Base-by-base conservation (phyloP, 305 asterid species). In the Rubia peregrina region DNA sequence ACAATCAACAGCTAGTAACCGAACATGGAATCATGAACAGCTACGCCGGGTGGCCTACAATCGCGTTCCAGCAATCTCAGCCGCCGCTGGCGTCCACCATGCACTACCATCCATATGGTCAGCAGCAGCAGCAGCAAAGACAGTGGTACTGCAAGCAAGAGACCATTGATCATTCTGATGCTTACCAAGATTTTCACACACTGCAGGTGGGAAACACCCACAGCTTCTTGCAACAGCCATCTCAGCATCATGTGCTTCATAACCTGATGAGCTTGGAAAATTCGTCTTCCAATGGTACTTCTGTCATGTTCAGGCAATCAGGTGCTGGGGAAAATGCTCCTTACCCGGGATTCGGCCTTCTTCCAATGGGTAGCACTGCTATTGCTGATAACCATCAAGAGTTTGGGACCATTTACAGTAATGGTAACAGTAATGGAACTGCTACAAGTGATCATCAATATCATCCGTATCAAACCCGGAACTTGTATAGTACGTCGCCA, bases 101-200 rank as follows among this genome's bases (percentile, higher is more conserved):
- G 74, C 86, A 86, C 74, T 83, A 78, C 36, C 67, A 30, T 11
- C 78, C 82, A 6, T 75, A 70, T 63, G 44, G 43, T 40, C 73
- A 56, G 48, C 83, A 74, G 65, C 92, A 81, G 30, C 82, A 74
- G 67, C 83, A 76, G 65, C 92, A 82, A 33, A 74, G 83, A 68
- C 38, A 84, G 24, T 87, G 93, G 93, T 85, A 51, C 57, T 51
- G 90, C 77, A 89, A 87, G 61, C 89, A 87, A 68, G 96, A 87
- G 71, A 85, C 57, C 1, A 17, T 51, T 1, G 57, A 83, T 11
- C 88, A 84, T 38, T 12, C 72, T 21, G 81, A 84, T 17, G 77
- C 75, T 33, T 79, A 51, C 60, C 83, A 74, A 24, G 84, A 81
- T 73, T 70, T 83, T 49, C 88, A 85, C 64, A 86, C 75, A 3